Percentiles rank a stretch among this genome's conserved stretches.
phyloP scores from a whole-genome alignment of 805 yeast species.

The Nakazawaea laoshanensis region DNA sequence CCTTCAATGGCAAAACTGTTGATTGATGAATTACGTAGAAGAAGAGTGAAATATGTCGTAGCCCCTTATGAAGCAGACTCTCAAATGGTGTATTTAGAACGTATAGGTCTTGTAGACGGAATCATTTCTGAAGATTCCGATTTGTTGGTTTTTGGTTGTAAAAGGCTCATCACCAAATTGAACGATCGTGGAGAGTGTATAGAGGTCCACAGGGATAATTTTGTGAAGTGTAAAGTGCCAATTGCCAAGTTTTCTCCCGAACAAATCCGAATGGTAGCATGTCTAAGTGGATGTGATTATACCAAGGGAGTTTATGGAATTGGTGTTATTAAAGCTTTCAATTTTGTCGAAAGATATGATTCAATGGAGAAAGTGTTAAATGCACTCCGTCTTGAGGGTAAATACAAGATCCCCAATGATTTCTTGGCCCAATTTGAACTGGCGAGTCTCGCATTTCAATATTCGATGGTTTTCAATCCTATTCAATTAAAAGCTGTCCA shows the following conservation, averaged over 20 bases:
- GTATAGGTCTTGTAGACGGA: conserved; percentile 66
- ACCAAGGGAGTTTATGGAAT: conserved; percentile 77
- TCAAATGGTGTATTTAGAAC: conserved; percentile 87
- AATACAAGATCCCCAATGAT: conserved; percentile 40
- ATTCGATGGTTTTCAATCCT: conserved; percentile 83
- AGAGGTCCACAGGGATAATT: conserved; percentile 53
- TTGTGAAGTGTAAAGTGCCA: conserved; percentile 38
- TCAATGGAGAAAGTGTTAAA: conserved; percentile 48
- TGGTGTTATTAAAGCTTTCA: conserved; percentile 73
- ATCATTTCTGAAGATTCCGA: conserved; percentile 94
- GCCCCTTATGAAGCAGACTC: conserved; percentile 99
- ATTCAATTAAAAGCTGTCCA: conserved; percentile 35
- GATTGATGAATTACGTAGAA: conserved; percentile 57
- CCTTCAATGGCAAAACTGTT: conserved; percentile 86
- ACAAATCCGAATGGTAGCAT: conserved; percentile 70
- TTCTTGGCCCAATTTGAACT: conserved; percentile 52
- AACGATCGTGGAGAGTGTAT: conserved; percentile 63
- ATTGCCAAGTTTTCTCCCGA: conserved; percentile 41
- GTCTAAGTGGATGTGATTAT: conserved; percentile 94
- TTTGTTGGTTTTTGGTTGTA: conserved; percentile 80
- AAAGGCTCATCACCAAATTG: conserved; percentile 67
- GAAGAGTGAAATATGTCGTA: conserved; percentile 63
- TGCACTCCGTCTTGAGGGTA: conserved; percentile 54
- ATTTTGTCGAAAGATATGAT: conserved; percentile 40
- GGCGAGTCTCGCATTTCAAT: conserved; percentile 76